Conservation (phyloP, 371 early-diverging fungal species). For the Mortierella sp. region DNA sequence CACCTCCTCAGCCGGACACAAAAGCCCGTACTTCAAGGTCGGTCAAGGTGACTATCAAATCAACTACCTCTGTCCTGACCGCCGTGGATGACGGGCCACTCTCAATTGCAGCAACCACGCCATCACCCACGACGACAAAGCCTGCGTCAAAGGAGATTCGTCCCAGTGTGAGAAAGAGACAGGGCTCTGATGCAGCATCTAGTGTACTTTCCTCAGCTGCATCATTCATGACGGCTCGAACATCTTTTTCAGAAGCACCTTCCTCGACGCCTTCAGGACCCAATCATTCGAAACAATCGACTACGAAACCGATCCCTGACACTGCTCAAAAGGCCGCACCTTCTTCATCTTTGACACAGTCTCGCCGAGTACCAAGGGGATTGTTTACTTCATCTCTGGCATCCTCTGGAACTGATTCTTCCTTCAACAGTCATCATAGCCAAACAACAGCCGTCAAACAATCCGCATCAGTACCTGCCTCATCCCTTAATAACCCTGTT, state of each 20-base stretch:
- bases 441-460: too few relatives aligned
- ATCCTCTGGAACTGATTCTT: too few relatives aligned
- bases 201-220: conserved; percentile 8
- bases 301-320: not conserved
- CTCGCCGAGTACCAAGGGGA: conserved; percentile 42
- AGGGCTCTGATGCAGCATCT: conserved; percentile 1
- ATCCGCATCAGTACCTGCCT: too few relatives aligned
- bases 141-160: not conserved
- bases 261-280: conserved; percentile 2
- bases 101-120: conserved; percentile 13
- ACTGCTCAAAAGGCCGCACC: not conserved
- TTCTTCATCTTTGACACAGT: not conserved
- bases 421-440: too few relatives aligned
- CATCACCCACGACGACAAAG: not conserved
- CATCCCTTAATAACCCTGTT: too few relatives aligned
- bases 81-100: conserved; percentile 30
- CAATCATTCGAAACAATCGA: not conserved
- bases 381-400: conserved; percentile 18
- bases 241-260: conserved; percentile 12
- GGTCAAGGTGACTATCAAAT: too few relatives aligned
- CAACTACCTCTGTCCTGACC: not conserved
- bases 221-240: conserved; percentile 16
- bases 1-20: too few relatives aligned
- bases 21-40: too few relatives aligned
- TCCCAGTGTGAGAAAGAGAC: not conserved